Evolutionary conservation across 495 filamentous ascomycete genomes (phyloP), one percentile per base, ranked within the genome.

Genomic region (Penicillium roqueforti): DNA sequence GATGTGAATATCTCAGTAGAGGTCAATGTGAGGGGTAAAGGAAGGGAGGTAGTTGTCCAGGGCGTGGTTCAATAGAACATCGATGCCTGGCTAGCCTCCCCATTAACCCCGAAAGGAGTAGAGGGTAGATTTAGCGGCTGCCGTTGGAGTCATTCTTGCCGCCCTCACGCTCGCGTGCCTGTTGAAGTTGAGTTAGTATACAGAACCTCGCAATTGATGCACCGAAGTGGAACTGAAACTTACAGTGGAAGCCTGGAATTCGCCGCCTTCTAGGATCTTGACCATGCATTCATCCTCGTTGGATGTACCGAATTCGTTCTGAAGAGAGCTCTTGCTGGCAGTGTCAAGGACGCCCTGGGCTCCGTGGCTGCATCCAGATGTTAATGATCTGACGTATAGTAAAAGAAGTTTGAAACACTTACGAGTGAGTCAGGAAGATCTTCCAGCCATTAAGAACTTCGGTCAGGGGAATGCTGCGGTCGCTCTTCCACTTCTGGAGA

Each of bases 401-500:
- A 9, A 6, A 29, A 14, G n/a, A 23, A 11, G 29, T n/a, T 26
- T 8, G 14, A 8, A 10, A 37, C 34, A 55, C 88, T 71, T 82
- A 97, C 93, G 85, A 89, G 70, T 95, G 88, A 32, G 91, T 93
- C 2, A 87, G 76, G 57, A 97, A 96, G 62, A 98, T 79, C 80
- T 95, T 88, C 79, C 87, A 97, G 10, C 87, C 81, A 48, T 84
- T 88, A 23, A 96, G 78, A n/a, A 98, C 90, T 57, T 96, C 81
- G 1, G 86, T 79, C 19, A 97, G 73, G 11, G 93, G 86, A 36
- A 91, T 77, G 9, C 80, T 84, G 62, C 83, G 83, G 76, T 98
- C 92, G 14, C 71, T 74, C 73, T 82, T 84, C 95, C 93, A 97
- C 65, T 91, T 83, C 70, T 89, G 75, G 54, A 91, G 80, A 37